These are phyloP conservation scores for Phellopilus nigrolimitatus DNA, from an alignment of 1,284 basidiomycete genomes.

Conservation along the genomic window DNA sequence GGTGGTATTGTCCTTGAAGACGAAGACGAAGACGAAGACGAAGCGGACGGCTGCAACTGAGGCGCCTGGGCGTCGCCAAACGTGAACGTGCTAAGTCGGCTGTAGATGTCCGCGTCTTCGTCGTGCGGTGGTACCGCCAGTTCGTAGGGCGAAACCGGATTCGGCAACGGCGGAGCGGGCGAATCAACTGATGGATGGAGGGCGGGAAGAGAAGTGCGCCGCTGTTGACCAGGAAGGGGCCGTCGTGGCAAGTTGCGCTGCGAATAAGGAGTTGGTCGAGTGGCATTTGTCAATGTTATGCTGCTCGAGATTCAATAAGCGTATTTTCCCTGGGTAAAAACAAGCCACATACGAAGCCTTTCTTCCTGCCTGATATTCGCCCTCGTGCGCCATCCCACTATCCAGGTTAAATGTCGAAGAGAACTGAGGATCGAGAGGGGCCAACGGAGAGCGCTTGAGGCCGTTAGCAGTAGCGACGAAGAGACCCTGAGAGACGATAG, in stretches of 20 bases:
- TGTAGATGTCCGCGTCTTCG: constrained; percentile 34
- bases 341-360: constrained; percentile 16
- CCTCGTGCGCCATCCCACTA: constrained; percentile 14
- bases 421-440: constrained; percentile 21
- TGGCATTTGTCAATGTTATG: constrained; percentile 20
- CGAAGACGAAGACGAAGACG: constrained; percentile 25
- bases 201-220: constrained; percentile 21
- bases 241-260: constrained; percentile 16
- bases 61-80: constrained; percentile 33
- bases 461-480: constrained; percentile 10
- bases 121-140: constrained; percentile 22
- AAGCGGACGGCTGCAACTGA: constrained; percentile 9
- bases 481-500: constrained; percentile 14
- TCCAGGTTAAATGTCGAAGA: constrained; percentile 7
- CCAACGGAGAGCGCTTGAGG: constrained; percentile 15
- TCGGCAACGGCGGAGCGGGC: constrained; percentile 2
- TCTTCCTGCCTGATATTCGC: constrained; percentile 9
- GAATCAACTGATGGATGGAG: constrained; percentile 11
- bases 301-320: background rate
- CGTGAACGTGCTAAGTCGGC: constrained; percentile 34
- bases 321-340: background rate
- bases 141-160: constrained; percentile 19
- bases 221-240: constrained; percentile 8
- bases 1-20: constrained; percentile 24
- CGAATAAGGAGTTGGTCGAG: constrained; percentile 18